Evolutionary conservation across 352 stramenopile species (phyloP).

Genomic region (Globisporangium parvum): DNA sequence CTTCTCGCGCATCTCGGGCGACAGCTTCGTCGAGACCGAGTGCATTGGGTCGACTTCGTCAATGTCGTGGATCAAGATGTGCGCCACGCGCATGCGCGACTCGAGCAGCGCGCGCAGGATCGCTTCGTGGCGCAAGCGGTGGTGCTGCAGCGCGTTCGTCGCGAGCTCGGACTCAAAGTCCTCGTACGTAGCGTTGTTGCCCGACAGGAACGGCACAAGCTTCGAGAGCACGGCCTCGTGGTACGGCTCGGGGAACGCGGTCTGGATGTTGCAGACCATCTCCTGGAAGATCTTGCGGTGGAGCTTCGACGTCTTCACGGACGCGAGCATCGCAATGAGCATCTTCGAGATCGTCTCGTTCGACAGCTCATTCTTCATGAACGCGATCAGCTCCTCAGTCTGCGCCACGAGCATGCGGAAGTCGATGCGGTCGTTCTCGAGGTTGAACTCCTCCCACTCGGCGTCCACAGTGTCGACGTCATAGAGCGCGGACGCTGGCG

Average conservation of each 20-base stretch:
- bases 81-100: conserved; percentile 75
- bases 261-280: conserved; percentile 85
- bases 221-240: conserved; percentile 52
- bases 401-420: conserved; percentile 73
- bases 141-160: conserved; percentile 59
- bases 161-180: conserved; percentile 69
- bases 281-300: conserved; percentile 87
- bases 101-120: conserved; percentile 76
- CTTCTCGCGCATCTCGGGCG: conserved; percentile 59
- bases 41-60: conserved; percentile 61
- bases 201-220: conserved; percentile 78
- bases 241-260: conserved; percentile 56
- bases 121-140: conserved; percentile 75
- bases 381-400: conserved; percentile 50
- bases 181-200: conserved; percentile 63
- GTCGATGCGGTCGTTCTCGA: conserved; percentile 85
- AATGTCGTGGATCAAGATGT: conserved; percentile 81
- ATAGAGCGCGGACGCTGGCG: conserved; percentile 2
- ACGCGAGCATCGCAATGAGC: conserved; percentile 78
- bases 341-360: conserved; percentile 82
- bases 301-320: conserved; percentile 80
- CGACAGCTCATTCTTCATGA: conserved; percentile 57
- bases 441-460: conserved; percentile 84
- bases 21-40: conserved; percentile 51
- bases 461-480: conserved; percentile 46